Evolutionary conservation across 139 green algal genomes (phyloP).

Genomic region (Dunaliella primolecta): DNA sequence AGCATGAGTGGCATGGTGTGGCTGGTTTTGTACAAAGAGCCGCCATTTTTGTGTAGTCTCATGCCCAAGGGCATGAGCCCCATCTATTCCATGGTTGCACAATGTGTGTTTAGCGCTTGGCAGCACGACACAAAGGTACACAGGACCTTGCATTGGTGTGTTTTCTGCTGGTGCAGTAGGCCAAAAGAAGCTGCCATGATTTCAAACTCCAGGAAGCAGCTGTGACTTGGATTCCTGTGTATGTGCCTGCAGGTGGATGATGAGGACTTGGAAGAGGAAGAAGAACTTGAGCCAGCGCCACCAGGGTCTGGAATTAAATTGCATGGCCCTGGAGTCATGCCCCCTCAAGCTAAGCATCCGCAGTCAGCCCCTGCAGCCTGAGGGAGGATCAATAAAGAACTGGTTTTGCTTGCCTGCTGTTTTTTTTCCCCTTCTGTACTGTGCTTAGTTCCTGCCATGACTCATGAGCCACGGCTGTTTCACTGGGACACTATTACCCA

Average conservation of each 20-base stretch:
- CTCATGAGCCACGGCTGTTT: too few relatives aligned
- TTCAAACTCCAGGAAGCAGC: too few relatives aligned
- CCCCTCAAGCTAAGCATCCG: too few relatives aligned
- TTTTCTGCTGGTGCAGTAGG: too few relatives aligned
- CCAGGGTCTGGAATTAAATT: constrained; percentile 10
- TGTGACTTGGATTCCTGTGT: too few relatives aligned
- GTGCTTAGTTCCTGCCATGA: too few relatives aligned
- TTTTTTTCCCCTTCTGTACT: too few relatives aligned
- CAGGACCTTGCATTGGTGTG: not conserved
- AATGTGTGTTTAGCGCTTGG: not conserved
- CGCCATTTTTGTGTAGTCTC: not conserved
- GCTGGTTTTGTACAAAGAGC: not conserved
- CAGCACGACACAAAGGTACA: not conserved
- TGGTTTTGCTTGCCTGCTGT: too few relatives aligned
- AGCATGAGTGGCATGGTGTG: not conserved
- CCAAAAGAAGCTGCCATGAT: too few relatives aligned
- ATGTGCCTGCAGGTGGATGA: constrained; percentile 16
- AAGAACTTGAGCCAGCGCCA: not conserved
- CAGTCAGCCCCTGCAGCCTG: too few relatives aligned
- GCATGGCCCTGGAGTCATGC: not conserved
- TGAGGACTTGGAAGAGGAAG: constrained; percentile 7
- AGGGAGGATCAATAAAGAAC: too few relatives aligned
- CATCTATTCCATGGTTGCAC: not conserved
- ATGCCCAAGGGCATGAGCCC: not conserved
- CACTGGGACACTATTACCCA: too few relatives aligned